Evolutionary conservation across 805 yeast species (phyloP), one percentile per base, ranked within the genome.

Genomic region (Suhomyces prunicola): DNA sequence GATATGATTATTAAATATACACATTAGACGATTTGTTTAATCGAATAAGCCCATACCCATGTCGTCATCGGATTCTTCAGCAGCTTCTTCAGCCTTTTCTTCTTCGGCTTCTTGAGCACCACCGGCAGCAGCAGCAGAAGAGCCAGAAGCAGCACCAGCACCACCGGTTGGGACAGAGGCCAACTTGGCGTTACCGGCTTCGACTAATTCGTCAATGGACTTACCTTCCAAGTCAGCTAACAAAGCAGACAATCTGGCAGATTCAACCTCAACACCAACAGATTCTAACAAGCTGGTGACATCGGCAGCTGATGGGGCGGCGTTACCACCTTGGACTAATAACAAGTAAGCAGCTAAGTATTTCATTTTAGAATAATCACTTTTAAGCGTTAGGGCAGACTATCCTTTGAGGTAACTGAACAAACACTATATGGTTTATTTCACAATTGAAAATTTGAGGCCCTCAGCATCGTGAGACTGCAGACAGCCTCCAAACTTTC

Each of bases 291-390:
- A 87, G 67, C 87, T 70, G 79, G 89, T 81, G 84, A 94, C 84
- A 78, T 90, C 93, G 72, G 88, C 85, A 68, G 96, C 96, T 67
- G 96, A 82, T 80, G 99, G 98, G 70, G 94, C 73, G 75, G 91
- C 77, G 83, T 85, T 86, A 77, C 98, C 99, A 80, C 97, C 97
- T 78, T 94, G 91, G 82, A 87, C 91, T 80, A 94, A 86, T 82
- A 93, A 88, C 80, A 94, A 88, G 85, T 94, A 94, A 80, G 99
- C 98, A 82, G 99, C 99, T 82, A 94, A 88, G 87, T 93, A 93
- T 89, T 91, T 94, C 97, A 91, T 83, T 57, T 53, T 51, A 83
- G 87, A 85, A 85, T 85, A 85, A 85, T 85, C 89, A 83, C 83
- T 77, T 83, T 85, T 85, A 86, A 86, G 90, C 89, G 75, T 68